Conservation (phyloP, 1,284 basidiomycete genomes). For the Farysia itapuensis region DNA sequence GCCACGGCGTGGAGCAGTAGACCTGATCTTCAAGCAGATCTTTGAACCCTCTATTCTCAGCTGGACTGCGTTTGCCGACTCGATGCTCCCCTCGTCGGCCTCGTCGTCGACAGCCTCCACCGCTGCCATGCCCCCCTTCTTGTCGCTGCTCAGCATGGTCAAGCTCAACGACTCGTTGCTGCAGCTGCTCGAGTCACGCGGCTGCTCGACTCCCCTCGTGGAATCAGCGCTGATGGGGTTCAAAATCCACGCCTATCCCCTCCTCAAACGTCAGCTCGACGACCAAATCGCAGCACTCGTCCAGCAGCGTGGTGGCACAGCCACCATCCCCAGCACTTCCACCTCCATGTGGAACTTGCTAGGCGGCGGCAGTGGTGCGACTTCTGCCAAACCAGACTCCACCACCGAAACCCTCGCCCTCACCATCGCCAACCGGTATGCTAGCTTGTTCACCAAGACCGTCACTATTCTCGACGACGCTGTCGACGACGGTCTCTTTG, state of each 20-base stretch:
- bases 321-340: constrained; percentile 1
- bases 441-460: constrained; percentile 17
- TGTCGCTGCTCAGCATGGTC: constrained; percentile 36
- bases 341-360: not conserved
- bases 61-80: constrained; percentile 29
- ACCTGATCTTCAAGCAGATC: constrained; percentile 55
- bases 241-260: constrained; percentile 45
- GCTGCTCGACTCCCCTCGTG: constrained; percentile 23
- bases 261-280: constrained; percentile 41
- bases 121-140: constrained; percentile 15
- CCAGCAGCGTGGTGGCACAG: constrained; percentile 2
- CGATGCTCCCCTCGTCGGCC: constrained; percentile 27
- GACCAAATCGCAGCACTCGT: constrained; percentile 37
- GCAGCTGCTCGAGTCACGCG: constrained; percentile 10
- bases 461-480: constrained; percentile 6
- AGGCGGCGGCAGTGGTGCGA: not conserved
- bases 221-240: constrained; percentile 43
- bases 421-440: constrained; percentile 13
- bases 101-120: too few species aligned
- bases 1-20: constrained; percentile 21
- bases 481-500: constrained; percentile 6
- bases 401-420: not conserved
- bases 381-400: not conserved
- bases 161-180: constrained; percentile 35
- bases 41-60: constrained; percentile 47